Evolutionary conservation across 768 basidiomycete genomes (phyloP).

Genomic region (Chalciporus sphaerocephalus): DNA sequence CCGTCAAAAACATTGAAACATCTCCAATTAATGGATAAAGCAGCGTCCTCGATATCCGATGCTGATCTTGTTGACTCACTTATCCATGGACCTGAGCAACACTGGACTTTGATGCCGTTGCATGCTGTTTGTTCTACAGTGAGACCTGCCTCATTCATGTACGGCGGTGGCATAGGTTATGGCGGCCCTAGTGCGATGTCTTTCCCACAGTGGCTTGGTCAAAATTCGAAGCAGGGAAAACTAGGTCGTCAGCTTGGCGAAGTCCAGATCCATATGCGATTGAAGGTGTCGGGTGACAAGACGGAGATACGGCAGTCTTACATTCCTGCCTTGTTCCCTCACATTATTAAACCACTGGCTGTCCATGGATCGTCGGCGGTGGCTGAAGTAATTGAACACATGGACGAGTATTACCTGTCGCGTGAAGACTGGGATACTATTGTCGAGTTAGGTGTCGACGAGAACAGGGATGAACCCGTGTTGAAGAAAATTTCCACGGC

Average conservation of each 20-base stretch:
- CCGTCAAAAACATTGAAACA: constrained; percentile 65
- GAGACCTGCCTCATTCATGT: constrained; percentile 78
- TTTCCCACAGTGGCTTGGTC: constrained; percentile 97
- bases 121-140: constrained; percentile 91
- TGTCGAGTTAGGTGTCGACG: constrained; percentile 87
- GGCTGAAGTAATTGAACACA: constrained; percentile 74
- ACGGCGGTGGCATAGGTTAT: constrained; percentile 65
- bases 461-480: constrained; percentile 66
- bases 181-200: constrained; percentile 62
- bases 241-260: constrained; percentile 77
- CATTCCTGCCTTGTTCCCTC: constrained; percentile 80
- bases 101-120: constrained; percentile 92
- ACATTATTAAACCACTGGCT: constrained; percentile 75
- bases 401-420: constrained; percentile 93
- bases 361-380: constrained; percentile 65
- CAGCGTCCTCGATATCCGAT: constrained; percentile 91
- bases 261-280: constrained; percentile 91
- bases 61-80: constrained; percentile 89
- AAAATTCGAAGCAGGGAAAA: constrained; percentile 91
- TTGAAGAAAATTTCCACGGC: constrained; percentile 80
- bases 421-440: constrained; percentile 98
- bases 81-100: constrained; percentile 92
- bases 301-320: constrained; percentile 88
- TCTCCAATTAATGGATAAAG: constrained; percentile 77
- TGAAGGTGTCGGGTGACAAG: constrained; percentile 88